phyloP scores from a whole-genome alignment of 2,329 filamentous ascomycete genomes.

The Ophiostoma himal-ulmi region DNA sequence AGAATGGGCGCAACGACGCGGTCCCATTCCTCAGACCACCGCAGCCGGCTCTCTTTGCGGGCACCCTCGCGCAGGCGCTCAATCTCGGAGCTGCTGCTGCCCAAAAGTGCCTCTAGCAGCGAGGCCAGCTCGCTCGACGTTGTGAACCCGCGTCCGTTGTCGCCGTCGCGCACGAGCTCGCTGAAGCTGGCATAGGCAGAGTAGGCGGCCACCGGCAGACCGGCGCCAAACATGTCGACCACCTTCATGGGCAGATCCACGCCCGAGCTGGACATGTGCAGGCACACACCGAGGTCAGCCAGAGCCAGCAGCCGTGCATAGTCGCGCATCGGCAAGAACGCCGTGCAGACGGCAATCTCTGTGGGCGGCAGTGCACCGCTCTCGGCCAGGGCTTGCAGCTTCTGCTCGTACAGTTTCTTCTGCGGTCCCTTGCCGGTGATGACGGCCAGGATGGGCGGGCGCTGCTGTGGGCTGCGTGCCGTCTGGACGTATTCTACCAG shows the following conservation, averaged over 20 bases:
- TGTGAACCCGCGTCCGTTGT: slow-evolving; percentile 81
- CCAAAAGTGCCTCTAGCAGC: slow-evolving; percentile 61
- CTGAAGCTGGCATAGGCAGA: slow-evolving; percentile 78
- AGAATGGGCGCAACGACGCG: slow-evolving; percentile 69
- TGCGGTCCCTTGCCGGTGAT: slow-evolving; percentile 94
- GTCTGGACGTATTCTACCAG: slow-evolving; percentile 57
- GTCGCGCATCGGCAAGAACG: slow-evolving; percentile 77
- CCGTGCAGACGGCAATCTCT: slow-evolving; percentile 67
- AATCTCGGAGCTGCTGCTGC: slow-evolving; percentile 34
- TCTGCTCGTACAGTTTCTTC: slow-evolving; percentile 65
- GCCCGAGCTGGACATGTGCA: slow-evolving; percentile 90
- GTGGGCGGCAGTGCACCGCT: slow-evolving; percentile 62
- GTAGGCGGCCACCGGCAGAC: slow-evolving; percentile 85
- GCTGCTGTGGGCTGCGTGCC: slow-evolving; percentile 26
- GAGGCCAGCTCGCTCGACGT: slow-evolving; percentile 59
- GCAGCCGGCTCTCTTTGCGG: slow-evolving; percentile 61
- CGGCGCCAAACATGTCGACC: slow-evolving; percentile 96
- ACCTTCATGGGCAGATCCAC: slow-evolving; percentile 99
- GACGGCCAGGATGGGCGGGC: slow-evolving; percentile 71
- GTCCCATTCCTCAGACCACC: slow-evolving; percentile 95
- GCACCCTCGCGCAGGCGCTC: slow-evolving; percentile 55
- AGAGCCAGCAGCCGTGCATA: slow-evolving; percentile 80
- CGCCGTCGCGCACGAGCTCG: slow-evolving; percentile 81
- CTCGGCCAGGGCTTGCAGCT: slow-evolving; percentile 56
- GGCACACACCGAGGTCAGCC: slow-evolving; percentile 81